A percentile compares a stretch with the other conserved stretches of the same genome.
Conservation (phyloP, 495 filamentous ascomycete genomes). For the Penicillium tannophilum region DNA sequence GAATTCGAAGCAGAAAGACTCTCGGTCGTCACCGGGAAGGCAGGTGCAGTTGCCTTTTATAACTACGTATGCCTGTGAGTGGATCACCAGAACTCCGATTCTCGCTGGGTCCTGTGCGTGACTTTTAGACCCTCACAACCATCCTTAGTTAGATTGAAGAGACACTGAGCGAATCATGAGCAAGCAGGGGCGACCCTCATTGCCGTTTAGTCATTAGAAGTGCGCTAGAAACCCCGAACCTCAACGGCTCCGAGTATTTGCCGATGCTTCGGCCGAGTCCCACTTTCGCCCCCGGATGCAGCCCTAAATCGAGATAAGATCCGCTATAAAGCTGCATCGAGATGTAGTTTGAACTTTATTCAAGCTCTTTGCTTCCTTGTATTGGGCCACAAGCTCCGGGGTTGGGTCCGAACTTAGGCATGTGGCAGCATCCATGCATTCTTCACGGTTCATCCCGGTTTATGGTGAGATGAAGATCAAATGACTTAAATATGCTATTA, state of each 20-base stretch:
- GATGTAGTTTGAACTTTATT: background rate
- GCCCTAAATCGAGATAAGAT: conserved; percentile 7
- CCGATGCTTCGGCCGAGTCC: conserved; percentile 4
- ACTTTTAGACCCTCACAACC: background rate
- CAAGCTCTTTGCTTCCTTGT: no score
- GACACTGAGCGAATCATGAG: background rate
- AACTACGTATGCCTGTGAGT: background rate
- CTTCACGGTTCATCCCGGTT: no score
- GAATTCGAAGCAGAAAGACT: background rate
- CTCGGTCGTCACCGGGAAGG: background rate
- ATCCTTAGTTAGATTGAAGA: background rate
- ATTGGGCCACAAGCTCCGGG: background rate
- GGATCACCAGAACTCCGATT: conserved; percentile 1
- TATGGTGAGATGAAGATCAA: no score
- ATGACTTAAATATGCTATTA: no score
- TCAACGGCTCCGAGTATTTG: conserved; percentile 2
- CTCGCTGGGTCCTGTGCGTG: conserved; percentile 2
- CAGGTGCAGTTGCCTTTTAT: background rate
- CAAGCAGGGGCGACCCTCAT: background rate
- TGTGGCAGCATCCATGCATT: no score
- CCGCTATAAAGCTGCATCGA: background rate
- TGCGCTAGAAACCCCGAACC: background rate
- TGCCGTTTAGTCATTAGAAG: background rate
- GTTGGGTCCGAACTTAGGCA: no score
- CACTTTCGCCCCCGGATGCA: background rate